Conservation (phyloP, 2,329 filamentous ascomycete genomes). For the Trichothecium roseum region DNA sequence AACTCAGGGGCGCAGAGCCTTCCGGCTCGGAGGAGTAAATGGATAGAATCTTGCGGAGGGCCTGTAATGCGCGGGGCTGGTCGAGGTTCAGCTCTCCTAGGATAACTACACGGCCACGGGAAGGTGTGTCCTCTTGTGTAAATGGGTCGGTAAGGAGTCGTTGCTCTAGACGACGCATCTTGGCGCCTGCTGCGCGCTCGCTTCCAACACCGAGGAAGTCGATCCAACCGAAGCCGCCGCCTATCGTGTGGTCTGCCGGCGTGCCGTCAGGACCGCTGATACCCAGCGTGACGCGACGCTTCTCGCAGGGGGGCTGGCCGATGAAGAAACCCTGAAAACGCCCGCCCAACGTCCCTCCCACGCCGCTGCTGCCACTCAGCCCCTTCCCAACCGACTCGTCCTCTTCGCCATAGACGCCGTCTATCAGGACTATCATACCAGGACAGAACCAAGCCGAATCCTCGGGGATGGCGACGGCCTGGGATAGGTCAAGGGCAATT, state of each 20-base stretch:
- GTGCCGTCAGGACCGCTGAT: conserved; percentile 47
- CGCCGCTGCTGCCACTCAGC: conserved; percentile 66
- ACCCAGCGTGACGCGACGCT: conserved; percentile 68
- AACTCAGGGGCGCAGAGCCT: conserved; percentile 60
- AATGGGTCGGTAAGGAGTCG: conserved; percentile 44
- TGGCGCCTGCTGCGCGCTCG: conserved; percentile 69
- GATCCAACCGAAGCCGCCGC: conserved; percentile 89
- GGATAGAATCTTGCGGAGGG: conserved; percentile 67
- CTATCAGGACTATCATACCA: conserved; percentile 90
- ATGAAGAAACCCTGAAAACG: conserved; percentile 85
- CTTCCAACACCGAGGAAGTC: conserved; percentile 90
- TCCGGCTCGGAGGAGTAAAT: conserved; percentile 59
- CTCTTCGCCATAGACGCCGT: conserved; percentile 95
- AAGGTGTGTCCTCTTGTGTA: conserved; percentile 16
- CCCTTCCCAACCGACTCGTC: conserved; percentile 59
- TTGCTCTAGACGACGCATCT: conserved; percentile 73
- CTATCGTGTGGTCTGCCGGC: conserved; percentile 50
- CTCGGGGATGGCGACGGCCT: conserved; percentile 72
- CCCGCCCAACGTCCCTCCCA: conserved; percentile 86
- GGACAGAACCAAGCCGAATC: conserved; percentile 87
- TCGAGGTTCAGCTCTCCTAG: conserved; percentile 83
- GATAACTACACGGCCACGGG: conserved; percentile 54
- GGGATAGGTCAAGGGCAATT: conserved; percentile 71
- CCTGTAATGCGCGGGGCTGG: conserved; percentile 68
- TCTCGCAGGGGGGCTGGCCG: conserved; percentile 84